Percentiles rank a stretch among this genome's conserved stretches.
These are phyloP conservation scores for Diaporthe batatas DNA, from an alignment of 2,329 filamentous ascomycete species.

Conservation along the genomic window DNA sequence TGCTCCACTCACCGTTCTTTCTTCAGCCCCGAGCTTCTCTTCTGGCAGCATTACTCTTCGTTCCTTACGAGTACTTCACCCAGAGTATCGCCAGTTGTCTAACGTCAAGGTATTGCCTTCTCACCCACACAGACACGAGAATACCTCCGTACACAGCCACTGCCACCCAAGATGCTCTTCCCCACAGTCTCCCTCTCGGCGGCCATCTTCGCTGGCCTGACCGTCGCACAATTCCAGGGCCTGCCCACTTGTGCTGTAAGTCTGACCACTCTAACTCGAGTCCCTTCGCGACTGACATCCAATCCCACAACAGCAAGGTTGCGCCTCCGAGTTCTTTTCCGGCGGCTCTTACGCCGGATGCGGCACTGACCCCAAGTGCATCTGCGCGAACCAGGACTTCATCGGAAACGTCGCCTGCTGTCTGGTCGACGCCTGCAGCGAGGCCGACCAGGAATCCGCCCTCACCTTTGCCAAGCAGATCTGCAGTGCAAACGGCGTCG, in stretches of 20 bases:
- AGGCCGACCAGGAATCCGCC: conserved; percentile 49
- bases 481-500: conserved; percentile 51
- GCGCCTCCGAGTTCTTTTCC: conserved; percentile 49
- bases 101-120: neutral
- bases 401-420: conserved; percentile 57
- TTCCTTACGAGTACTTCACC: neutral
- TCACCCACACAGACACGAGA: neutral
- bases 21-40: neutral
- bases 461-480: conserved; percentile 50
- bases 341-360: conserved; percentile 52
- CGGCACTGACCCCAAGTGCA: conserved; percentile 54
- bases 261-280: conserved; percentile 41
- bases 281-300: neutral
- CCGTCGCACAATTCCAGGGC: conserved; percentile 61
- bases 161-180: conserved; percentile 59
- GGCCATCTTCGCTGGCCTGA: conserved; percentile 66
- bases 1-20: conserved; percentile 3
- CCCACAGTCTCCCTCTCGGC: conserved; percentile 55
- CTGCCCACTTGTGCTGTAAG: conserved; percentile 70
- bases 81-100: neutral
- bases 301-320: conserved; percentile 47
- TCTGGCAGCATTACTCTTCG: neutral
- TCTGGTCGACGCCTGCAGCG: conserved; percentile 49
- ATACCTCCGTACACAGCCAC: neutral
- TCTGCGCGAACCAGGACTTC: conserved; percentile 58